These are phyloP conservation scores for Coemansia sp. DNA, from an alignment of 192 early-diverging fungal genomes.

Conservation along the genomic window DNA sequence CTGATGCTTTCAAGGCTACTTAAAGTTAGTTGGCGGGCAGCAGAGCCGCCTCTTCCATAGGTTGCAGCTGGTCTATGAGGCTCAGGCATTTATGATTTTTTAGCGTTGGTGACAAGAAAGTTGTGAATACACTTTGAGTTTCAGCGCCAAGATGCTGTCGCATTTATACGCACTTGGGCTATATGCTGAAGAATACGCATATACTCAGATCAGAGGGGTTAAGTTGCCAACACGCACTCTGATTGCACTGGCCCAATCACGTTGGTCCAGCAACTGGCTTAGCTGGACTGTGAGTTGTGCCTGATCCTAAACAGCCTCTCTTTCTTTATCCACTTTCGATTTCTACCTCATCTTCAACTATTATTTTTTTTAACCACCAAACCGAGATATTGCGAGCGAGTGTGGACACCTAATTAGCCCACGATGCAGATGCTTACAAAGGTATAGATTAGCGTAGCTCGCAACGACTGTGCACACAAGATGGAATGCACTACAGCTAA, in stretches of 20 bases:
- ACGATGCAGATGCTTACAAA: slow-evolving; percentile 83
- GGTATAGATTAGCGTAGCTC: slow-evolving; percentile 38
- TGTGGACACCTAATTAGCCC: slow-evolving; percentile 5
- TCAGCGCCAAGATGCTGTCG: background rate
- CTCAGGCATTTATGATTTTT: background rate
- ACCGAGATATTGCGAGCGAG: background rate
- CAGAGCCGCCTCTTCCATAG: background rate
- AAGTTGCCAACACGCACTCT: no score
- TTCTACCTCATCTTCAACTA: background rate
- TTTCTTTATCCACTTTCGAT: background rate
- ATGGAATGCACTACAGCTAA: slow-evolving; percentile 1
- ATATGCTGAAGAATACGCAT: background rate
- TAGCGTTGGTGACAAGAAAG: background rate
- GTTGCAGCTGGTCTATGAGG: background rate
- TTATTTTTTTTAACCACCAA: background rate
- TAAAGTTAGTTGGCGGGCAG: background rate
- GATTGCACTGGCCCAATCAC: background rate
- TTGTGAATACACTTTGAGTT: background rate
- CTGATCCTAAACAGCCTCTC: background rate
- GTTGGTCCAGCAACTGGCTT: background rate
- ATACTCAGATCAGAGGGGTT: background rate
- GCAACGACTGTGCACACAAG: background rate
- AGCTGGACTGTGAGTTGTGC: background rate
- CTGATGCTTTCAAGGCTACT: slow-evolving; percentile 15
- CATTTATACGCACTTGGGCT: background rate